phyloP scores from a whole-genome alignment of 2,329 filamentous ascomycete genomes.

The Myriangium duriaei region DNA sequence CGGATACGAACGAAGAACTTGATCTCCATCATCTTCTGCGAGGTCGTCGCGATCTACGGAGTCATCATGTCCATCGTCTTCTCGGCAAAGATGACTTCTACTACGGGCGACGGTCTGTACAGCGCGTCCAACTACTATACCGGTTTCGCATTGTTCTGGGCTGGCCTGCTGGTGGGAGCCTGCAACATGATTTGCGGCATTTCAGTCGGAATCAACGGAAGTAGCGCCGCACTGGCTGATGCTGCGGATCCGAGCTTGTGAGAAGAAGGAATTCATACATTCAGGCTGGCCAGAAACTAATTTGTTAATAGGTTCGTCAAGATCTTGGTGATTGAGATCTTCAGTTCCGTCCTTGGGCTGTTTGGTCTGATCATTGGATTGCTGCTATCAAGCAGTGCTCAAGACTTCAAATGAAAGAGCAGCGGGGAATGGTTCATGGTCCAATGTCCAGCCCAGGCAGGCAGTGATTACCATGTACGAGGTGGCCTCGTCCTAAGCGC shows the following conservation, averaged over 20 bases:
- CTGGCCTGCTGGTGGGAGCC: constrained; percentile 81
- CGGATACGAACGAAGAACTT: constrained; percentile 98
- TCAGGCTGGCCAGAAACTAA: constrained; percentile 7
- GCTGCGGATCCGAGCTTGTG: constrained; percentile 84
- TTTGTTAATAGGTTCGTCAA: constrained; percentile 68
- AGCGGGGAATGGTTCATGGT: no score
- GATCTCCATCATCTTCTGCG: constrained; percentile 99
- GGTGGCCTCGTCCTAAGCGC: no score
- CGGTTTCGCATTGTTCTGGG: constrained; percentile 92
- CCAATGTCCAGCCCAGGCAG: no score
- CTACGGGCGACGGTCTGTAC: constrained; percentile 53
- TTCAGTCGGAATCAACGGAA: constrained; percentile 95
- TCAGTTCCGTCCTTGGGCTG: constrained; percentile 90
- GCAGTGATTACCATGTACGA: no score
- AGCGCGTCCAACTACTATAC: constrained; percentile 80
- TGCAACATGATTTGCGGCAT: constrained; percentile 96
- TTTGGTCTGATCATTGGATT: constrained; percentile 94
- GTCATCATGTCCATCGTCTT: constrained; percentile 99
- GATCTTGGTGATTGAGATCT: constrained; percentile 98
- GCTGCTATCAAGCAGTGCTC: constrained; percentile 71
- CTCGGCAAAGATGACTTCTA: constrained; percentile 66
- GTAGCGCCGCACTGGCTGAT: constrained; percentile 89
- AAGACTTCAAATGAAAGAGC: constrained; percentile 47
- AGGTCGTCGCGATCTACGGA: constrained; percentile 98
- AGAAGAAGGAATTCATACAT: constrained; percentile 23